phyloP scores from a whole-genome alignment of 2,329 filamentous ascomycete species.

The Curvularia sp. region DNA sequence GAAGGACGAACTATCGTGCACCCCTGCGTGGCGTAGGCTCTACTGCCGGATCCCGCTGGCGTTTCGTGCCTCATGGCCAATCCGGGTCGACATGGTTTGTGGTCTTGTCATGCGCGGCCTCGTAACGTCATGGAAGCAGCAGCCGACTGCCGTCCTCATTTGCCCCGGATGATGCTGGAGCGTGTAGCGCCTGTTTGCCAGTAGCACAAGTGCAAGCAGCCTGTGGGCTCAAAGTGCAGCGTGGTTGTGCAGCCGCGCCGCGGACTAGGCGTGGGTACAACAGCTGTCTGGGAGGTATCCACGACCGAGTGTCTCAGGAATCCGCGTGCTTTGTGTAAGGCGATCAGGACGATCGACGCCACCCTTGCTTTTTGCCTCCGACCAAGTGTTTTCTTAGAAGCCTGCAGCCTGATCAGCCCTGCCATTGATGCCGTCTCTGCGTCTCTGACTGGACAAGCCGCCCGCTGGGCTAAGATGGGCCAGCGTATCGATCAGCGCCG shows the following conservation, averaged over 20 bases:
- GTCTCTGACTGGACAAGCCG: slow-evolving; percentile 32
- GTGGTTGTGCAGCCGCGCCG: not conserved
- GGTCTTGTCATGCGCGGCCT: slow-evolving; percentile 16
- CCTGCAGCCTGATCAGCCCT: slow-evolving; percentile 46
- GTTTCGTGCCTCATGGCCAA: slow-evolving; percentile 27
- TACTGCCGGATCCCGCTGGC: slow-evolving; percentile 34
- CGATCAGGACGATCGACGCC: slow-evolving; percentile 39
- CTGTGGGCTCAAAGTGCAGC: not conserved
- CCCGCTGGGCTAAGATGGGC: slow-evolving; percentile 20
- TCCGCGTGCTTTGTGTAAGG: slow-evolving; percentile 27
- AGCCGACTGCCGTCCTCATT: slow-evolving; percentile 14
- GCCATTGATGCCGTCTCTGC: slow-evolving; percentile 33
- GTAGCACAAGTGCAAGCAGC: slow-evolving; percentile 1
- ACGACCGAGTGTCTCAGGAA: slow-evolving; percentile 32
- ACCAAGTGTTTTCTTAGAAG: slow-evolving; percentile 43
- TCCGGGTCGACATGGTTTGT: slow-evolving; percentile 10
- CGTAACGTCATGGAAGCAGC: slow-evolving; percentile 35
- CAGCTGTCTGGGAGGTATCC: slow-evolving; percentile 9
- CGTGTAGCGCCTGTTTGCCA: not conserved
- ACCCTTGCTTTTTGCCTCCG: slow-evolving; percentile 37
- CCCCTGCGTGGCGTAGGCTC: slow-evolving; percentile 31
- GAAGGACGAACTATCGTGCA: slow-evolving; percentile 28
- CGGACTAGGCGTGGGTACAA: slow-evolving; percentile 2
- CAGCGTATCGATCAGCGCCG: slow-evolving; percentile 31
- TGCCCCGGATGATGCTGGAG: not conserved